Evolutionary conservation across 331 rosid genomes (phyloP), one percentile per base, ranked within the genome.

Genomic region (Dryas integrifolia): DNA sequence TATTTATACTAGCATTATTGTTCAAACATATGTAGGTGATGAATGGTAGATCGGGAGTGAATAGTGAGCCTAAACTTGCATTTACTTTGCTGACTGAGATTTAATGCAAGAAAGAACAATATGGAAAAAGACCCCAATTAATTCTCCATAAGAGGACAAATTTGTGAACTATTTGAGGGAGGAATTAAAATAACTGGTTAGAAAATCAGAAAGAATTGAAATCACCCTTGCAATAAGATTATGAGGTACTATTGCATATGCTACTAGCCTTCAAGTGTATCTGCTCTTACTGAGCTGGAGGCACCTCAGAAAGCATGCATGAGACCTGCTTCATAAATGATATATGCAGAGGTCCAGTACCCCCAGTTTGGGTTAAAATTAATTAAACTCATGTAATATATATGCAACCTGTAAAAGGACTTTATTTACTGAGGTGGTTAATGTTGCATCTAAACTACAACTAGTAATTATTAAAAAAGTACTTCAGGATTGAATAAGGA

Each of bases 91-190:
- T 65, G 84, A 70, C 56, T 58, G 47, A 55, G 65, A 77, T 58
- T 56, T 77, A 80, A 72, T 76, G 24, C 12, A 58, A 45, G 63
- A 72, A 80, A 47, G 7, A 51, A 58, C 58, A 65, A 79, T 81
- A 65, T 58, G 65, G 77, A 82, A 35, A 75, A 65, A 67, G 60
- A 30, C 11, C 43, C 68, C 80, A 62, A 73, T 69, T 73, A 77
- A 57, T 69, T 64, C 52, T 15, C 68, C 18, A 59, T 35, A 49
- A 55, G 12, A 78, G 65, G 71, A 80, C 81, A 84, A 64, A 58
- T 65, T 73, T 76, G 61, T 72, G 66, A 77, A 73, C 67, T 24
- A 51, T 26, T 67, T 71, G 38, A 6, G 82, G 84, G 70, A 72
- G 71, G 43, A 55, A n/a, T 53, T 59, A 64, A 24, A 70, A 41